These are phyloP conservation scores for Emericellopsis cladophorae DNA, from an alignment of 2,329 filamentous ascomycete species.

Conservation along the genomic window DNA sequence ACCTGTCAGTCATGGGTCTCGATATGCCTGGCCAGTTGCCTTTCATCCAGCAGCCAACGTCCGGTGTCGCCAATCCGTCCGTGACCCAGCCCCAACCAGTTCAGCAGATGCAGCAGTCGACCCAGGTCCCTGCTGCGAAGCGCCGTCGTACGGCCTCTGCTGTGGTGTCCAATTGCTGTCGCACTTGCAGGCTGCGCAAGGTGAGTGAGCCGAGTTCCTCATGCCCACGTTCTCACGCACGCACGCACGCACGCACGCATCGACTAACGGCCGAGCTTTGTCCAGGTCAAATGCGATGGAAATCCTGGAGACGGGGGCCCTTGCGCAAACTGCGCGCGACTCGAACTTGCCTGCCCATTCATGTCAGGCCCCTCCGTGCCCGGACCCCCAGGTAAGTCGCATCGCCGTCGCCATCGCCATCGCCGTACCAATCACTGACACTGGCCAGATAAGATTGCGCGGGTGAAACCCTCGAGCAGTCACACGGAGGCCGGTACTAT, in stretches of 20 bases:
- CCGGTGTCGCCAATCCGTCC: not conserved
- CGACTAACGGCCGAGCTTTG: not conserved
- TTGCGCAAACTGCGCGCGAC: slow-evolving; percentile 23
- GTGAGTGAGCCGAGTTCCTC: slow-evolving; percentile 7
- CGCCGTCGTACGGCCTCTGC: slow-evolving; percentile 16
- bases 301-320: slow-evolving; percentile 17
- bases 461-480: slow-evolving; percentile 24
- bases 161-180: slow-evolving; percentile 17
- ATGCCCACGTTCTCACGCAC: not conserved
- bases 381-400: no score
- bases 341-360: slow-evolving; percentile 24
- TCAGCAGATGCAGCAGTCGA: not conserved
- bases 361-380: no score
- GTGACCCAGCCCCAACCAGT: not conserved
- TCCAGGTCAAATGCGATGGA: slow-evolving; percentile 28
- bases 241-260: not conserved
- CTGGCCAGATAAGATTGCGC: slow-evolving; percentile 15
- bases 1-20: not conserved
- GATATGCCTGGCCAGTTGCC: not conserved
- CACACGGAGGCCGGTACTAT: slow-evolving; percentile 28
- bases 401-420: no score
- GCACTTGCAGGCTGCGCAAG: slow-evolving; percentile 24
- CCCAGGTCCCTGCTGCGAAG: slow-evolving; percentile 11
- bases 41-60: not conserved
- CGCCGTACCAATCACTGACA: not conserved